Base-by-base conservation (phyloP, 2,329 filamentous ascomycete genomes). In the Microthyrium microscopicum region DNA sequence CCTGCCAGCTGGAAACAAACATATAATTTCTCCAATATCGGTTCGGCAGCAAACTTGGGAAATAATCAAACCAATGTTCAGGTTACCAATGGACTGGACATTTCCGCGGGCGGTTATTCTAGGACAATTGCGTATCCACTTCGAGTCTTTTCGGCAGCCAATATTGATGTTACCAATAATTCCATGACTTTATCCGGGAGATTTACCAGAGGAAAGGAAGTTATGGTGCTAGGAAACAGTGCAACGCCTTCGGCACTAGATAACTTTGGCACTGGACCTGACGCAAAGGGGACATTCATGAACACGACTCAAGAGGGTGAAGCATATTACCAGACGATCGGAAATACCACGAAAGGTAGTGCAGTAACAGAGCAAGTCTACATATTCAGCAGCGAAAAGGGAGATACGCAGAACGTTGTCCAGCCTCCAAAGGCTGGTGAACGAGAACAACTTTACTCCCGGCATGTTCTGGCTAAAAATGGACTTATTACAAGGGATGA, bases 241-340 rank as follows among this genome's bases (percentile, higher is more conserved):
- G 58, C 68, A 18, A 71, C 78, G 32, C 68, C 74, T 1, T 70
- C 63, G 0, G 71, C 70, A 2, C 52, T 77, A 3, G 68, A 77
- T 41, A 66, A 64, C 0, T 75, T 76, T 41, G 43, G 53, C 17
- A 41, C 46, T 4, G 47, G 48, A 0, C 40, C 50, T 53, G 22
- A 52, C 49, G 16, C 43, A 37, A 16, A 48, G 48, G 29, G 20
- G 40, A 45, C 20, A 38, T 46, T 16, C 16, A 35, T 27, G 26
- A 27, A 8, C 2, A 77, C 72, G 1, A 60, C 47, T 26, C 67
- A 73, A 40, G 66, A 68, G 25, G 73, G 72, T 20, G 65, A 59
- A 4, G 74, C 71, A 4, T 52, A 47, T 20, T 78, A 72, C 47
- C 54, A 61, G n/a, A 34, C 61, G 21, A 51, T 65, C 8, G 55